Conservation (phyloP, 176 grass and related monocot species). For the Aegilops speltoides region DNA sequence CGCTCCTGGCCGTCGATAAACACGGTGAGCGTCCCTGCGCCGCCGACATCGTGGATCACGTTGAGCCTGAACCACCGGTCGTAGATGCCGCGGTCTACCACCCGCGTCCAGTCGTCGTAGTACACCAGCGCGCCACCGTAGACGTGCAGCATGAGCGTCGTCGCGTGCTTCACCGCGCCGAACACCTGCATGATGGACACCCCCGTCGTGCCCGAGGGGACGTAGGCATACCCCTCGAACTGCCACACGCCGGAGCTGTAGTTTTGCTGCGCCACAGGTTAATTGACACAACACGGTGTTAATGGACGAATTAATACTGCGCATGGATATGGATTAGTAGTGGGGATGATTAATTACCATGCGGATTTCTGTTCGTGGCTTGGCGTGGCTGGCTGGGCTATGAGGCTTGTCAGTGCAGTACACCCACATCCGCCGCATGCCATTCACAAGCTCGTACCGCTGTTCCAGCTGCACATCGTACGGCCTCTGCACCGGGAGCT, state of each 20-base stretch:
- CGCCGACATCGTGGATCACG: slow-evolving; percentile 43
- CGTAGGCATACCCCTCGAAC: slow-evolving; percentile 36
- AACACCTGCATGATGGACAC: slow-evolving; percentile 49
- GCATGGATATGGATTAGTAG: background rate
- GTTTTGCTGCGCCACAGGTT: background rate
- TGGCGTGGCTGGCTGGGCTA: background rate
- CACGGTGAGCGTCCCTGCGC: slow-evolving; percentile 2
- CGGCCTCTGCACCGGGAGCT: slow-evolving; percentile 30
- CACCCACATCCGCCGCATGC: slow-evolving; percentile 35
- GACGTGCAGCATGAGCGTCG: slow-evolving; percentile 41
- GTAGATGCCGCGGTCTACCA: slow-evolving; percentile 27
- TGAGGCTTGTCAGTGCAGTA: slow-evolving; percentile 43
- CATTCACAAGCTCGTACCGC: slow-evolving; percentile 18
- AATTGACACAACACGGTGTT: background rate
- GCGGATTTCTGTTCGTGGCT: slow-evolving; percentile 40
- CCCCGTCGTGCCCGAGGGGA: slow-evolving; percentile 30
- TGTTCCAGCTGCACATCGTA: slow-evolving; percentile 18
- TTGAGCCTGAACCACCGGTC: slow-evolving; percentile 48
- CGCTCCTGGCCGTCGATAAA: slow-evolving; percentile 34
- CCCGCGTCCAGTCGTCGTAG: background rate
- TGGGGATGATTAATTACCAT: background rate
- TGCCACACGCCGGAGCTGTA: slow-evolving; percentile 49
- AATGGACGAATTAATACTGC: background rate
- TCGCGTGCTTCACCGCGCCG: background rate
- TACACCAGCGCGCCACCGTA: slow-evolving; percentile 30